Conservation (phyloP, 129 eudicot genomes). For the Chrysanthemum seticuspe region DNA sequence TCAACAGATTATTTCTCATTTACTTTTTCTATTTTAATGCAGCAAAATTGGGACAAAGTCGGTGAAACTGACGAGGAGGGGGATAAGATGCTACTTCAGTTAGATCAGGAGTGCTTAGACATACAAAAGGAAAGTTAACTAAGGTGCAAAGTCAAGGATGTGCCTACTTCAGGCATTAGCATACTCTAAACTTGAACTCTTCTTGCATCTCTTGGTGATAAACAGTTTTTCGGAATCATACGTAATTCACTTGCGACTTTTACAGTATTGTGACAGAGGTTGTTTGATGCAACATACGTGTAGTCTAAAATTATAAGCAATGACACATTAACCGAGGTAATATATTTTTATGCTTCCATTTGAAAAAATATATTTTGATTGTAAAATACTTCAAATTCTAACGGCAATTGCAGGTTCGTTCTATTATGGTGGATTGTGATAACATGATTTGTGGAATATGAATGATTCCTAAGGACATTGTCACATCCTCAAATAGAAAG, state of each 20-base stretch:
- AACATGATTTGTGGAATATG: too few relatives aligned
- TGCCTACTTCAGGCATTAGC: slow-evolving; percentile 82
- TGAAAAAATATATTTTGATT: too few relatives aligned
- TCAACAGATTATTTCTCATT: neutral
- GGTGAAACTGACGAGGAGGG: slow-evolving; percentile 89
- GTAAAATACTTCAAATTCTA: too few relatives aligned
- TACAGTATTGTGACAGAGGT: slow-evolving; percentile 80
- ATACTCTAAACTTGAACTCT: slow-evolving; percentile 71
- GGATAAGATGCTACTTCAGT: slow-evolving; percentile 91
- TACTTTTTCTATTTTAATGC: slow-evolving; percentile 20
- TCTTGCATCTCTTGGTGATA: slow-evolving; percentile 86
- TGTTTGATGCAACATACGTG: slow-evolving; percentile 74
- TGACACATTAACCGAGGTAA: too few relatives aligned
- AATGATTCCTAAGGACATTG: too few relatives aligned
- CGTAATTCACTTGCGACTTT: slow-evolving; percentile 55
- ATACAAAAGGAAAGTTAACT: slow-evolving; percentile 88
- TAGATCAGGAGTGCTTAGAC: slow-evolving; percentile 94
- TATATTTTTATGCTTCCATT: too few relatives aligned
- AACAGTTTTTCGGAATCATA: slow-evolving; percentile 59
- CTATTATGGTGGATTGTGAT: too few relatives aligned
- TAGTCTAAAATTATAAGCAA: slow-evolving; percentile 47
- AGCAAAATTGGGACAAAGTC: slow-evolving; percentile 97
- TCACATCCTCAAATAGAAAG: too few relatives aligned
- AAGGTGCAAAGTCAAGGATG: slow-evolving; percentile 74
- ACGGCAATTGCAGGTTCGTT: too few relatives aligned